Base-by-base conservation (phyloP, 164 flowering plant species). In the Annona squamosa region DNA sequence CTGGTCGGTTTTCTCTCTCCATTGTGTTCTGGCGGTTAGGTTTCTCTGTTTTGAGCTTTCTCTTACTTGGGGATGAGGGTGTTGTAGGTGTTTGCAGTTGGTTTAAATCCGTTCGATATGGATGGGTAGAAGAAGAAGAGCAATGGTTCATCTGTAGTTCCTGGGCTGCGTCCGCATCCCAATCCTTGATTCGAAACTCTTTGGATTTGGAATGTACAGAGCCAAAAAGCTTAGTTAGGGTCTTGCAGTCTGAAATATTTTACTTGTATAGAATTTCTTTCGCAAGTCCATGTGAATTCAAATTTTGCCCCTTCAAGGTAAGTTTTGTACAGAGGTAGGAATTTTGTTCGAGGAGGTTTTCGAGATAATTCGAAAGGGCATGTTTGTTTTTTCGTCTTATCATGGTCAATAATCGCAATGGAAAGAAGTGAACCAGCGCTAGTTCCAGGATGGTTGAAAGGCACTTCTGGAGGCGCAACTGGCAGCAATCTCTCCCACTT, bases 371-470 rank as follows among this genome's bases (percentile, higher is more conserved):
- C 4, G 75, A 77, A 46, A 37, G 59, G 61, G 48, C 26, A 47
- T 68, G n/a, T n/a, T 2, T 41, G 65, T 79, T 63, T 72, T 61
- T 72, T 71, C 71, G 61, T 75, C 73, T 73, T 57, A 88, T 87
- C 74, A 86, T 87, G 94, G 78, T 82, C 75, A 73, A 79, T 63
- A 65, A 73, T 83, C 79, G 80, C 75, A 43, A 92, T 92, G 98
- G 96, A 87, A 78, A 88, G 86, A 89, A 84, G 87, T 87, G 96
- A 94, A 77, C 97, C 92, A 71, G 73, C 92, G 47, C 86, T 94
- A 79, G 91, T 84, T 76, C 98, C 98, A 73, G 86, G 90, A 86
- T 94, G 98, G 98, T 77, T 94, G 87, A 91, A 85, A 79, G 86
- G 78, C 72, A 57, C 84, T 9, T 70, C 6, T 75, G 94, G 94